These are phyloP conservation scores for Chlorella sorokiniana DNA, from an alignment of 139 green algal genomes.

Conservation along the genomic window DNA sequence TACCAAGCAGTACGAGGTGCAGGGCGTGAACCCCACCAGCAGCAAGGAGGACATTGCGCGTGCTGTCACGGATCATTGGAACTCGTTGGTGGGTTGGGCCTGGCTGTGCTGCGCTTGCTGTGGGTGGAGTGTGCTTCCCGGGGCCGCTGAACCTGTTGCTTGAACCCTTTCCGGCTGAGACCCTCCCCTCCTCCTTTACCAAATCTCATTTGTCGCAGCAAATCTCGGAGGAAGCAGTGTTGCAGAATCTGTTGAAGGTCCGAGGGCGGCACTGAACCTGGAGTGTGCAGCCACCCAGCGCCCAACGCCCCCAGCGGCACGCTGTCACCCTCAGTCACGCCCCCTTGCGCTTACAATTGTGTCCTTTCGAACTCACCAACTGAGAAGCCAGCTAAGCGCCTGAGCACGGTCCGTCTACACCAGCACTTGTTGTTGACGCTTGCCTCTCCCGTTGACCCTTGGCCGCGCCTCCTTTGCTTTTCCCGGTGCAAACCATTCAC, in stretches of 20 bases:
- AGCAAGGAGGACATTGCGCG: conserved; percentile 43
- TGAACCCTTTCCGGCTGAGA: neutral
- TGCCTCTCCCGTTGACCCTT: too few species aligned
- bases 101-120: neutral
- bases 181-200: neutral
- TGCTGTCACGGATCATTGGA: conserved; percentile 44
- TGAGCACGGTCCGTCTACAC: too few species aligned
- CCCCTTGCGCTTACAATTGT: too few species aligned
- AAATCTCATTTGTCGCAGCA: conserved; percentile 9
- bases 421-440: too few species aligned
- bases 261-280: conserved; percentile 24
- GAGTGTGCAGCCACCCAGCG: too few species aligned
- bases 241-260: conserved; percentile 40
- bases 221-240: conserved; percentile 42
- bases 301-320: too few species aligned
- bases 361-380: too few species aligned
- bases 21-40: conserved; percentile 34
- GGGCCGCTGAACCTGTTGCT: neutral
- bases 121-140: neutral
- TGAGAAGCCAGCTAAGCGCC: too few species aligned
- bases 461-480: too few species aligned
- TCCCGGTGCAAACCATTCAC: too few species aligned
- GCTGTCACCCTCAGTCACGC: neutral
- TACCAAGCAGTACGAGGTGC: conserved; percentile 48
- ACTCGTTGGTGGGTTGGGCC: conserved; percentile 27